These are phyloP conservation scores for Thermoascus crustaceus DNA, from an alignment of 2,329 filamentous ascomycete genomes.

Conservation along the genomic window DNA sequence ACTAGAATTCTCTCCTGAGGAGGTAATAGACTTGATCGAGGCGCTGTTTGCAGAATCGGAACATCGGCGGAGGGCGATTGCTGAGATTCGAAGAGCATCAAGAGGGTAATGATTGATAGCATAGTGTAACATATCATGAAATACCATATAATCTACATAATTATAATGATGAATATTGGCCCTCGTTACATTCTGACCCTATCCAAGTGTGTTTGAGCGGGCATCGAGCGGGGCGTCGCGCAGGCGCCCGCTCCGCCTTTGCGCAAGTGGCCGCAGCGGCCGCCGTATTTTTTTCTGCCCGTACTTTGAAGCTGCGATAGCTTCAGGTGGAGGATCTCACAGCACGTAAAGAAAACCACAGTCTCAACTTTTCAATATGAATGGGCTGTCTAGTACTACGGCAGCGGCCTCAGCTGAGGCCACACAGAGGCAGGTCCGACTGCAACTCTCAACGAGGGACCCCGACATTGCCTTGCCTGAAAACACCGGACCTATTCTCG, in stretches of 20 bases:
- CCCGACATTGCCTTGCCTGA: conserved; percentile 47
- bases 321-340: neutral
- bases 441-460: conserved; percentile 47
- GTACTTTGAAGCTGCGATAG: conserved; percentile 4
- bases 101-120: conserved; percentile 11
- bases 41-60: conserved; percentile 58
- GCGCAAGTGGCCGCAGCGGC: conserved; percentile 33
- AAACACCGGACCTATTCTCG: conserved; percentile 48
- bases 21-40: conserved; percentile 56
- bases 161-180: neutral
- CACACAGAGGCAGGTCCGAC: conserved; percentile 42
- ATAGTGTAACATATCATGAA: conserved; percentile 1
- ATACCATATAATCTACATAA: neutral
- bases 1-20: conserved; percentile 53
- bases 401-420: conserved; percentile 17
- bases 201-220: too few species aligned
- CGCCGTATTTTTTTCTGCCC: conserved; percentile 33
- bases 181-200: neutral
- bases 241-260: conserved; percentile 31
- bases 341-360: conserved; percentile 12
- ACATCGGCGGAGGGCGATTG: conserved; percentile 49
- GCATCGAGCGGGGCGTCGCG: too few species aligned
- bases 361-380: conserved; percentile 13
- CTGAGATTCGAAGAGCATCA: conserved; percentile 43
- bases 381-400: conserved; percentile 9